A percentile compares a stretch with the other conserved stretches of the same genome.
Evolutionary conservation across 192 early-diverging fungal species (phyloP).

Genomic region (Entophlyctis luteolus): DNA sequence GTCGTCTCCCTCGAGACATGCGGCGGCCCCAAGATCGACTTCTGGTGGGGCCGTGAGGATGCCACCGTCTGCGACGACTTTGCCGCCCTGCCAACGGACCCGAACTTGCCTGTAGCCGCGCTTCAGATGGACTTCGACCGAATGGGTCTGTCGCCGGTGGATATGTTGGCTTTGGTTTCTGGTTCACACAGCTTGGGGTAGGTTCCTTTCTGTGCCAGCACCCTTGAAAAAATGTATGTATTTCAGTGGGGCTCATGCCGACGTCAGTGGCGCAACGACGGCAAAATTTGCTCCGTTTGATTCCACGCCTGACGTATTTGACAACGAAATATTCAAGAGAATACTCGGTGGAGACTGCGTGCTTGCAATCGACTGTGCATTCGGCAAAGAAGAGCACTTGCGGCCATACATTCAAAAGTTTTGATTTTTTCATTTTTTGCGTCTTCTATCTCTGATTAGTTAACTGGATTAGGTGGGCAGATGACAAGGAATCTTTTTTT

Average conservation of each 20-base stretch:
- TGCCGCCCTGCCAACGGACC: slow-evolving; percentile 1
- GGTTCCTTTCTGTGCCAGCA: not conserved
- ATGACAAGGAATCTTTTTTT: slow-evolving; percentile 28
- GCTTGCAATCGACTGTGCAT: slow-evolving; percentile 28
- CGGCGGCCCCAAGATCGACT: slow-evolving; percentile 30
- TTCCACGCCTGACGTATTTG: slow-evolving; percentile 35
- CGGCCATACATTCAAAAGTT: slow-evolving; percentile 3
- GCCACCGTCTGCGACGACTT: not conserved
- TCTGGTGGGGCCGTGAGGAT: slow-evolving; percentile 6
- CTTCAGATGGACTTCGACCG: not conserved
- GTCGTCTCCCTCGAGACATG: slow-evolving; percentile 26
- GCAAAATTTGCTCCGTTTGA: slow-evolving; percentile 38
- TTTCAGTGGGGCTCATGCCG: slow-evolving; percentile 15
- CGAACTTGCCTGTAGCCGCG: not conserved
- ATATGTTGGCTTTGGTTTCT: slow-evolving; percentile 30
- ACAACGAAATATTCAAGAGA: slow-evolving; percentile 39
- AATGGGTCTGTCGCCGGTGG: slow-evolving; percentile 16
- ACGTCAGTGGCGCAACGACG: no score
- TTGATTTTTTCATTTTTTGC: slow-evolving; percentile 1
- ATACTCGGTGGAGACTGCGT: slow-evolving; percentile 24
- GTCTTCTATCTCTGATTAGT: not conserved
- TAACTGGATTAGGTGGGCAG: slow-evolving; percentile 10
- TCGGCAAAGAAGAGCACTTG: slow-evolving; percentile 26
- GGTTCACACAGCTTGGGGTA: slow-evolving; percentile 36
- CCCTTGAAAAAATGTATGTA: not conserved